phyloP scores from a whole-genome alignment of 176 grass and related monocot genomes.

The Luzula sylvatica region DNA sequence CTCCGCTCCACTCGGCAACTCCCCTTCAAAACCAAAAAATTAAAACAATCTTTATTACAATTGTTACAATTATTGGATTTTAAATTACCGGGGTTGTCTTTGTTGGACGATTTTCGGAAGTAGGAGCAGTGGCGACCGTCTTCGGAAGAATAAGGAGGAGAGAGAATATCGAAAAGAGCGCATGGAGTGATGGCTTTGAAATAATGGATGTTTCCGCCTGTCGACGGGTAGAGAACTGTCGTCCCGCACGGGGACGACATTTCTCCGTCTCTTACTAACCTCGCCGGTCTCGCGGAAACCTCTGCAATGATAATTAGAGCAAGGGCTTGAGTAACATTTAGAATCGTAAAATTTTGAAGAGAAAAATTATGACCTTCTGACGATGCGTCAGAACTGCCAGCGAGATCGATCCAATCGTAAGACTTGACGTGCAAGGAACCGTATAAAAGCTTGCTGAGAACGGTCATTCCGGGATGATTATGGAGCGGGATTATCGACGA shows the following conservation, averaged over 20 bases:
- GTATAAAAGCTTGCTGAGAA: constrained; percentile 96
- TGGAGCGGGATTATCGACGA: constrained; percentile 96
- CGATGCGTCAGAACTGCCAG: constrained; percentile 29
- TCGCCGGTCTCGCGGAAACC: constrained; percentile 39
- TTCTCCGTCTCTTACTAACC: constrained; percentile 56
- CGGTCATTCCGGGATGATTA: constrained; percentile 96
- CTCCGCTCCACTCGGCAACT: constrained; percentile 41
- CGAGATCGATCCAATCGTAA: constrained; percentile 77
- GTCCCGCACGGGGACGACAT: constrained; percentile 71
- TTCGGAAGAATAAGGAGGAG: constrained; percentile 80
- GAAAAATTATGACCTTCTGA: constrained; percentile 36
- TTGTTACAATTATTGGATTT: too few species aligned
- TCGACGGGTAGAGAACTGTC: constrained; percentile 72
- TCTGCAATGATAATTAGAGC: neutral
- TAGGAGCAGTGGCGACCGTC: constrained; percentile 80
- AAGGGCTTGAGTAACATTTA: constrained; percentile 1
- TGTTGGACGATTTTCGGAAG: constrained; percentile 48
- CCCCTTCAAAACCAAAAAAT: constrained; percentile 30
- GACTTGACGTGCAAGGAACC: constrained; percentile 73
- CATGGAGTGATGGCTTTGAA: constrained; percentile 89
- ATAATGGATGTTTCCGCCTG: constrained; percentile 87
- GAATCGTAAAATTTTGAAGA: neutral
- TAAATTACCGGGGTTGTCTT: constrained; percentile 1
- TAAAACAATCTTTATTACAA: neutral
- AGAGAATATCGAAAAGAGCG: constrained; percentile 89